Evolutionary conservation across 352 stramenopile species (phyloP), one percentile per base, ranked within the genome.

Genomic region (Globisporangium cylindrosporum): DNA sequence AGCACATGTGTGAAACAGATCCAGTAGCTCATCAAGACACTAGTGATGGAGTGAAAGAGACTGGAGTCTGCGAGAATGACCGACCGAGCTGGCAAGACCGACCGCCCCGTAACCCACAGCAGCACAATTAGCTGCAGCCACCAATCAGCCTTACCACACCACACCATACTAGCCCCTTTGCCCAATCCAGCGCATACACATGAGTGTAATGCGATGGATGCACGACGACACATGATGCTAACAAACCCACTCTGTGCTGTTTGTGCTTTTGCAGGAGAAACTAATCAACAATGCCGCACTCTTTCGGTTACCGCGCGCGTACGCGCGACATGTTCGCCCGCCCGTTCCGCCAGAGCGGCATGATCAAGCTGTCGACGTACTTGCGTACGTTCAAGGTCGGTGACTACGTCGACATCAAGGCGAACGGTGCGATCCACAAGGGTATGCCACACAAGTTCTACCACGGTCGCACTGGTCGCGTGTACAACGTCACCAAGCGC

Each of bases 401-500:
- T 62, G 98, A 99, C 89, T 99, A 99, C 87, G 98, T 99, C n/a
- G 98, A 99, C 83, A 99, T 99, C 86, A 99, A 99, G 84, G 97
- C 96, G 68, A 98, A 99, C 90, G 96, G 94, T 68, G 96, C 96
- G 71, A 93, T 99, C 74, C 98, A 99, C 88, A 99, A 99, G 93
- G 98, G 98, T 87, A 99, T 99, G 98, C 98, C 98, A 56, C 97
- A 99, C 97, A 99, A 99, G 94, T 97, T 97, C 88, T 99, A 99
- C 93, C 98, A 99, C 87, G 98, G 98, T 77, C 95, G 97, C 71
- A 99, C 98, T 41, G 98, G 98, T 70, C 96, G 99, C 67, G 93
- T 99, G 71, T 99, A 97, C 94, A 99, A 99, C 84, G 96, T 99
- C 63, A 99, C 97, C 82, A 99, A 99, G 88, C 88, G 92, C 74